Evolutionary conservation across 306 rosid species (phyloP).

Genomic region (Lotus japonicus): DNA sequence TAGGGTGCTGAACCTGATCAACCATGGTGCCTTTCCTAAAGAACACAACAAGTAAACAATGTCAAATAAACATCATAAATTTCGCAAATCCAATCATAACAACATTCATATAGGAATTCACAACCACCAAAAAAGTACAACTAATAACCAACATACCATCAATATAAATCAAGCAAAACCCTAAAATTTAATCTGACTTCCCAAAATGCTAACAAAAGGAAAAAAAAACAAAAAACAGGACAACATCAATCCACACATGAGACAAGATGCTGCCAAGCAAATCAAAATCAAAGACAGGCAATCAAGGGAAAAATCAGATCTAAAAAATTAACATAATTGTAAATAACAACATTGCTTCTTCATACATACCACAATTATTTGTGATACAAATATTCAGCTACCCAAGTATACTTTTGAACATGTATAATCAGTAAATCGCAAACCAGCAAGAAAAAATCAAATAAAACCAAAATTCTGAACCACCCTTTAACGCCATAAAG

Average conservation of each 20-base stretch:
- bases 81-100: neutral
- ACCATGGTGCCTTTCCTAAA: conserved; percentile 54
- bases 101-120: no score
- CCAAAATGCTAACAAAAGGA: neutral
- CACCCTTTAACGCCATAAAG: neutral
- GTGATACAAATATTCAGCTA: no score
- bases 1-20: conserved; percentile 77
- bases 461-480: neutral
- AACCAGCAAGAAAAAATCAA: no score
- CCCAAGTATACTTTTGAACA: neutral
- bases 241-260: neutral
- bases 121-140: neutral
- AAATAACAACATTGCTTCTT: neutral
- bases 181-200: neutral
- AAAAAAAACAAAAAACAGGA: neutral
- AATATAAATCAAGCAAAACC: neutral
- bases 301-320: neutral
- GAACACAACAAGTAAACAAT: neutral
- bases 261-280: neutral
- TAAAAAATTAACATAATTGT: neutral
- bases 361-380: neutral
- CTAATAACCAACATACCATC: neutral
- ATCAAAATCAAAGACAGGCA: neutral
- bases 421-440: neutral
- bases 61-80: neutral